phyloP scores from a whole-genome alignment of 768 basidiomycete genomes.

The Panaeolus cyanescens region DNA sequence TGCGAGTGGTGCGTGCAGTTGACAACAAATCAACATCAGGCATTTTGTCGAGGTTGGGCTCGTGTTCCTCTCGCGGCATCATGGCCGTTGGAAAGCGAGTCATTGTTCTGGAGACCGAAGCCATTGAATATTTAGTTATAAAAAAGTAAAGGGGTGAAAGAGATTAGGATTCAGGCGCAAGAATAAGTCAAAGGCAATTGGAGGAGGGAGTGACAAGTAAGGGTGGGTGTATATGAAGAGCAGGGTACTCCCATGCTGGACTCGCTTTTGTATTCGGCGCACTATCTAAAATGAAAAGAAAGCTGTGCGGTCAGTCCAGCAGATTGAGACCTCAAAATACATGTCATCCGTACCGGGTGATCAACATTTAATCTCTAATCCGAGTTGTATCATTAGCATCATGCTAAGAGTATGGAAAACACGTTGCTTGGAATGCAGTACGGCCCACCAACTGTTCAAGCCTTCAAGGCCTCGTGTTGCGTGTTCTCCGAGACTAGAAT shows the following conservation, averaged over 20 bases:
- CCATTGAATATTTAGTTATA: not conserved
- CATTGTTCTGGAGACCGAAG: too few species aligned
- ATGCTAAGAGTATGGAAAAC: not conserved
- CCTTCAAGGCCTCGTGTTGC: too few species aligned
- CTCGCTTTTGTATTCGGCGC: not conserved
- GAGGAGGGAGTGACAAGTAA: not conserved
- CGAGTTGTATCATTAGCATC: not conserved
- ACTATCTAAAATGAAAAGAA: not conserved
- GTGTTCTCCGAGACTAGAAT: too few species aligned
- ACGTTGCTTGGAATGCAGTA: not conserved
- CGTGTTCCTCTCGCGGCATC: not conserved
- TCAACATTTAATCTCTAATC: not conserved
- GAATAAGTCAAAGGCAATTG: too few species aligned
- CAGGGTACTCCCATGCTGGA: not conserved
- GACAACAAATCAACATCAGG: conserved; percentile 25
- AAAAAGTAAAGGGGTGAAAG: not conserved
- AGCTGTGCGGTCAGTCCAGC: not conserved
- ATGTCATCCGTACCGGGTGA: not conserved
- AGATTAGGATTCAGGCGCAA: not conserved
- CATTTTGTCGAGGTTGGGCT: conserved; percentile 1
- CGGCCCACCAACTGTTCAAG: too few species aligned
- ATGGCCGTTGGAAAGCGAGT: not conserved
- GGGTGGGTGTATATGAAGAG: not conserved
- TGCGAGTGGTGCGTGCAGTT: conserved; percentile 32
- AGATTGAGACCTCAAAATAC: not conserved